Conservation (phyloP, 2,329 filamentous ascomycete genomes). For the Aureobasidium sp. region DNA sequence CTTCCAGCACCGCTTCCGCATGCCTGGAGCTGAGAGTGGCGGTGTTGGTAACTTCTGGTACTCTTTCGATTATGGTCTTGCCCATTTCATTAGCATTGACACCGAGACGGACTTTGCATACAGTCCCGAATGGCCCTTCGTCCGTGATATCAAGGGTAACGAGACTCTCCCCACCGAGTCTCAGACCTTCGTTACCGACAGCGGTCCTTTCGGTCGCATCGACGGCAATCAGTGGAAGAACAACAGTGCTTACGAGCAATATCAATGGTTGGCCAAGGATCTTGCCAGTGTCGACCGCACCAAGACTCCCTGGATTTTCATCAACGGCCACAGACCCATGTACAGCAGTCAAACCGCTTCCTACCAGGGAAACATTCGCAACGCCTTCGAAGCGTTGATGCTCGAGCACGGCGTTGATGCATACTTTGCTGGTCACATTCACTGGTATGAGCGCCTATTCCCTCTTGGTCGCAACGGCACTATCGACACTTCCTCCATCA, state of each 20-base stretch:
- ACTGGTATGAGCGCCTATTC: slow-evolving; percentile 42
- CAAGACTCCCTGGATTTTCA: slow-evolving; percentile 45
- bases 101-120: slow-evolving; percentile 46
- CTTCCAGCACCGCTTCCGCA: slow-evolving; percentile 46
- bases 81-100: slow-evolving; percentile 44
- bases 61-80: slow-evolving; percentile 49
- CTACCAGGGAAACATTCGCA: slow-evolving; percentile 39
- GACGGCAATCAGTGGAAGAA: slow-evolving; percentile 32
- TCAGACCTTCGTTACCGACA: slow-evolving; percentile 43
- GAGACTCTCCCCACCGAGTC: slow-evolving; percentile 35
- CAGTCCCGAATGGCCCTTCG: slow-evolving; percentile 41
- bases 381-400: slow-evolving; percentile 41
- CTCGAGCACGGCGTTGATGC: slow-evolving; percentile 41
- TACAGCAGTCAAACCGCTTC: slow-evolving; percentile 39
- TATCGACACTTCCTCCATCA: slow-evolving; percentile 36
- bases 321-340: slow-evolving; percentile 41
- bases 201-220: slow-evolving; percentile 43
- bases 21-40: slow-evolving; percentile 42
- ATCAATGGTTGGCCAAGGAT: slow-evolving; percentile 42
- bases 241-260: slow-evolving; percentile 41
- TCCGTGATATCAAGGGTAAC: slow-evolving; percentile 35
- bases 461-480: slow-evolving; percentile 34
- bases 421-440: slow-evolving; percentile 39
- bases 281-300: slow-evolving; percentile 38
- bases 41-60: slow-evolving; percentile 50